Evolutionary conservation across 768 basidiomycete species (phyloP), one percentile per base, ranked within the genome.

Genomic region (Rhodosporidiobolus odoratus): DNA sequence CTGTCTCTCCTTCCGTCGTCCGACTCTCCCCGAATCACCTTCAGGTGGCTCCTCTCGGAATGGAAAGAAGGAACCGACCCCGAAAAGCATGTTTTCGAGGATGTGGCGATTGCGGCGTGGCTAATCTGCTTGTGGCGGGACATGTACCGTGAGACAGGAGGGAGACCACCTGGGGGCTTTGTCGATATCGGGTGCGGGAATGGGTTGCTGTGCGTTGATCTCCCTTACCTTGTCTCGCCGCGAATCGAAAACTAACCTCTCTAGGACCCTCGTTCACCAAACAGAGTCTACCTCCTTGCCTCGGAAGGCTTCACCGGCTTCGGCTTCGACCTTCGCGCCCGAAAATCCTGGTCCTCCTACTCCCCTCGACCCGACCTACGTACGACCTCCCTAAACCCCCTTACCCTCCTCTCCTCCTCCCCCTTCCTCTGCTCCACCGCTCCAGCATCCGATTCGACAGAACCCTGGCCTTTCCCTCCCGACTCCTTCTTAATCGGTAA

Each of bases 171-270:
- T 0, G 87, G 86, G 0, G 94, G 93, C 10, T 98, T 96, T 75
- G 78, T 94, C 48, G 95, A 98, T 78, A 83, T 96, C 15, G 95
- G 95, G 84, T 92, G 92, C 76, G 95, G 95, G 0, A 97, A 97
- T 74, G 95, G 92, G 2, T 84, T 98, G 5, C 83, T 98, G 38
- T 91, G 53, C 58, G 72, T 58, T 45, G 58, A 5, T n/a, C 13
- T 16, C 32, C 43, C 32, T 35, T 7, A 7, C 25, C 45, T 15
- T 16, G 35, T 45, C 10, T 43, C 27, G 34, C 40, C 3, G n/a
- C 10, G 3, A 25, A 35, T 19, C 30, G 8, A 10, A 52, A 16
- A n/a, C 61, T 48, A 53, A 65, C 63, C 4, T 19, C 41, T 25
- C 9, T n/a, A 25, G 48, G 48, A 1, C 47, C 16, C 21, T 56